Conservation (phyloP, 495 filamentous ascomycete species). For the Penicillium ucsense region DNA sequence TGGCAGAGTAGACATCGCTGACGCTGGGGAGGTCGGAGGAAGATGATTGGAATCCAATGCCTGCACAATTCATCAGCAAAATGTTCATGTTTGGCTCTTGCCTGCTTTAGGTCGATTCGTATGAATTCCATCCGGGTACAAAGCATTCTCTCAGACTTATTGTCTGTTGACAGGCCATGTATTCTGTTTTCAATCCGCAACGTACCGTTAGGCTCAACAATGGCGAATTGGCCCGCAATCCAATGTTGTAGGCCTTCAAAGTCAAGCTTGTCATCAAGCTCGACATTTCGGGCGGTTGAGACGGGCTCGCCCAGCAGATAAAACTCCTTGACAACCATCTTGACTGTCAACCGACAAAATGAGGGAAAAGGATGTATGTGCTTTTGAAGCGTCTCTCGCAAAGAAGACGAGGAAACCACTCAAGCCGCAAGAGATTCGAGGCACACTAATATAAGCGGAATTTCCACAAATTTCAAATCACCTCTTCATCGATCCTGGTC, state of each 20-base stretch:
- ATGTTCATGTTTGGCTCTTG: no score
- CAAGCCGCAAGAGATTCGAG: no score
- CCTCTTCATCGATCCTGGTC: no score
- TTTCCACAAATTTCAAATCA: no score
- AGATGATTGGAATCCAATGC: constrained; percentile 27
- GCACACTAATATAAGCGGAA: no score
- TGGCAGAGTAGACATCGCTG: constrained; percentile 16
- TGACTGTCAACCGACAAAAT: background rate
- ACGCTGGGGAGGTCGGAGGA: constrained; percentile 15
- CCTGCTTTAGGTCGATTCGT: no score
- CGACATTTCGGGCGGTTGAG: constrained; percentile 26
- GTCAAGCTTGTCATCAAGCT: constrained; percentile 23
- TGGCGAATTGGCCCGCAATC: constrained; percentile 33
- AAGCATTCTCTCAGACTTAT: no score
- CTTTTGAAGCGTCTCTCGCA: no score
- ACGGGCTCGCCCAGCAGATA: constrained; percentile 34
- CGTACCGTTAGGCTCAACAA: constrained; percentile 24
- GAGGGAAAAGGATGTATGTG: background rate
- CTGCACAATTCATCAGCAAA: constrained; percentile 5
- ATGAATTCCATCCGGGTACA: no score
- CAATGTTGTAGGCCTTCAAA: constrained; percentile 26
- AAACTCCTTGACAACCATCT: constrained; percentile 31
- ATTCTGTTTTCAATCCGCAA: background rate
- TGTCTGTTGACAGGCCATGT: no score
- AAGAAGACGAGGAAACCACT: background rate